A percentile compares a stretch with the other conserved stretches of the same genome.
These are phyloP conservation scores for Pseudogymnoascus sp. DNA, from an alignment of 2,329 filamentous ascomycete species.

Conservation along the genomic window DNA sequence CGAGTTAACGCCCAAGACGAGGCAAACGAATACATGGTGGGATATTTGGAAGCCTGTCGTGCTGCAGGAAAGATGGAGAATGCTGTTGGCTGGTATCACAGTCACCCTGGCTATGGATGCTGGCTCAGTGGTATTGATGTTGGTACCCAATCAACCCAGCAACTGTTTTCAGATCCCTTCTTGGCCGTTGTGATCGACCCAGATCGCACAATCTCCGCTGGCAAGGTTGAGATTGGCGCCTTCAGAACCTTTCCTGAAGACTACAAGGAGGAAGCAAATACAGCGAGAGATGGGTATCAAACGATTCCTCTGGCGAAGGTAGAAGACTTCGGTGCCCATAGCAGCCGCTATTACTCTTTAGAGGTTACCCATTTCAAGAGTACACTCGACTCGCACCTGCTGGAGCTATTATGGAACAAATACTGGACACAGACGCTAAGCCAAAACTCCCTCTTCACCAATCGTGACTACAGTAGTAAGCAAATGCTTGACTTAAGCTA, in stretches of 20 bases:
- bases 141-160: conserved; percentile 76
- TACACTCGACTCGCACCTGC: conserved; percentile 74
- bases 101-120: conserved; percentile 94
- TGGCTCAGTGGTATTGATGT: conserved; percentile 98
- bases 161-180: conserved; percentile 82
- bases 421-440: conserved; percentile 97
- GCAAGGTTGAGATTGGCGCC: conserved; percentile 91
- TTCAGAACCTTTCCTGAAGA: conserved; percentile 83
- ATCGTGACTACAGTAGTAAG: conserved; percentile 86
- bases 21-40: conserved; percentile 93
- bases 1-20: conserved; percentile 93
- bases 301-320: conserved; percentile 88
- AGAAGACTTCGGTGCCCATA: conserved; percentile 91
- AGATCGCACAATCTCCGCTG: conserved; percentile 86
- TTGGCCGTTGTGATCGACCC: conserved; percentile 94
- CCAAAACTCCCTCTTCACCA: conserved; percentile 81
- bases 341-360: conserved; percentile 81
- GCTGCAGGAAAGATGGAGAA: conserved; percentile 80
- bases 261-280: conserved; percentile 51
- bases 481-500: conserved; percentile 82
- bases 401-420: conserved; percentile 94
- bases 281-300: conserved; percentile 53
- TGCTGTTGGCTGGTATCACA: conserved; percentile 96
- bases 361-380: conserved; percentile 94
- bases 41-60: conserved; percentile 70